Evolutionary conservation across 1,284 basidiomycete genomes (phyloP), one percentile per base, ranked within the genome.

Genomic region (Cystobasidiaceae sp.): DNA sequence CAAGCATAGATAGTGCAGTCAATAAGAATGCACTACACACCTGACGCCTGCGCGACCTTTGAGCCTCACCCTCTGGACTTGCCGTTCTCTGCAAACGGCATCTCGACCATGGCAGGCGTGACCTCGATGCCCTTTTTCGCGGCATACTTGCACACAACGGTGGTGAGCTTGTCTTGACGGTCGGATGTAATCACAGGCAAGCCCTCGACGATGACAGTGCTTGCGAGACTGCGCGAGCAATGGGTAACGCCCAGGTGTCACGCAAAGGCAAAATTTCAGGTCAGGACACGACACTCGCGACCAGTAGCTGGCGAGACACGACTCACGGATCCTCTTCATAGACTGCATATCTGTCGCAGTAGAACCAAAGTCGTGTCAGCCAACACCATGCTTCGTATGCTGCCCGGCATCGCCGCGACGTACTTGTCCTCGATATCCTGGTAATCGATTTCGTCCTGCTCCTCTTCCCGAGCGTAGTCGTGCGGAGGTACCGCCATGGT

Each of bases 361-460:
- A 21, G 7, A 27, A 51, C 27, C 34, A 46, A 44, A 4, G 11
- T n/a, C n/a, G n/a, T n/a, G 4, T 9, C 11, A n/a, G n/a, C n/a
- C n/a, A n/a, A n/a, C n/a, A n/a, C n/a, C n/a, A n/a, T n/a, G n/a
- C n/a, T n/a, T 27, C 48, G 68, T 68, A 61, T 73, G 58, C 69
- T 62, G 4, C 50, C 23, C 39, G 70, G 50, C 41, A 41, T 49
- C 56, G 59, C 44, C 33, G 63, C 30, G 7, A 78, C 83, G 67
- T 71, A 94, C 90, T 90, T 90, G 79, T 83, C 84, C 76, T 97
- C 93, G 72, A 98, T 96, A 76, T 97, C 93, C 61, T 87, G 85
- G 77, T 88, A 97, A 77, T 97, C 90, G 71, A 96, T 90, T 63
- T 89, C 86, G 69, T 80, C 80, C 21, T 44, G 51, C 28, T 64